phyloP scores from a whole-genome alignment of 371 early-diverging fungal species.

The Mucor saturninus region DNA sequence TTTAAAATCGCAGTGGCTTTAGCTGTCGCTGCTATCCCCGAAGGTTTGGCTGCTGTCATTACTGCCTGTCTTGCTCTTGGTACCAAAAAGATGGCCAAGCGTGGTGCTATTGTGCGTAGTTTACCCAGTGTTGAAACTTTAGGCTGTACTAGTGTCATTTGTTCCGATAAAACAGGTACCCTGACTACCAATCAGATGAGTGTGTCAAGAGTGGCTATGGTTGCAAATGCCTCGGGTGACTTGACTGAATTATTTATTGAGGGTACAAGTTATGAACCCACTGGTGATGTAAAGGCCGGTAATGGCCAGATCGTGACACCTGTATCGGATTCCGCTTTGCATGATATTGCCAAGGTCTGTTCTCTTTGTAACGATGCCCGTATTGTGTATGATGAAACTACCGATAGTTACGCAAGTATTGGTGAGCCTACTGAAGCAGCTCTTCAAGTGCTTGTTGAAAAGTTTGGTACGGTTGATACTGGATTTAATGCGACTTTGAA shows the following conservation, averaged over 20 bases:
- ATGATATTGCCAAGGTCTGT: conserved; percentile 81
- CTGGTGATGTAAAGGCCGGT: conserved; percentile 63
- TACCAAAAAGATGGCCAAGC: conserved; percentile 95
- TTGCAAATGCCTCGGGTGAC: conserved; percentile 8
- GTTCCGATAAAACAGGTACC: conserved; percentile 99
- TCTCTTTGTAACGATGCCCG: conserved; percentile 90
- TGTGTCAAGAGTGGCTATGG: conserved; percentile 68
- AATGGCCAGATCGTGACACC: not conserved
- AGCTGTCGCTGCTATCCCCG: conserved; percentile 99
- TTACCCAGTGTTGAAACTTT: conserved; percentile 95
- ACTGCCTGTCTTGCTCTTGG: conserved; percentile 97
- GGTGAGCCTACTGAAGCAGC: conserved; percentile 99
- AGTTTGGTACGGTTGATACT: conserved; percentile 77
- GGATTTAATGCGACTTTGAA: conserved; percentile 63
- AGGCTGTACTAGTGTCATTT: conserved; percentile 96
- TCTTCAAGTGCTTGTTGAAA: conserved; percentile 89
- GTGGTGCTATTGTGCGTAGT: conserved; percentile 94
- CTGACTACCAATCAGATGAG: conserved; percentile 98
- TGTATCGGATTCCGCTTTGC: conserved; percentile 43
- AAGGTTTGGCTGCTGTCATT: conserved; percentile 97
- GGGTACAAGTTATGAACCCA: conserved; percentile 87
- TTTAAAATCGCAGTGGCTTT: conserved; percentile 98
- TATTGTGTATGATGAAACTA: conserved; percentile 76
- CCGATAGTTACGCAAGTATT: conserved; percentile 66
- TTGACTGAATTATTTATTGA: conserved; percentile 73